Conservation (phyloP, 805 yeast genomes). For the Saccharomycopsis lassenensis region DNA sequence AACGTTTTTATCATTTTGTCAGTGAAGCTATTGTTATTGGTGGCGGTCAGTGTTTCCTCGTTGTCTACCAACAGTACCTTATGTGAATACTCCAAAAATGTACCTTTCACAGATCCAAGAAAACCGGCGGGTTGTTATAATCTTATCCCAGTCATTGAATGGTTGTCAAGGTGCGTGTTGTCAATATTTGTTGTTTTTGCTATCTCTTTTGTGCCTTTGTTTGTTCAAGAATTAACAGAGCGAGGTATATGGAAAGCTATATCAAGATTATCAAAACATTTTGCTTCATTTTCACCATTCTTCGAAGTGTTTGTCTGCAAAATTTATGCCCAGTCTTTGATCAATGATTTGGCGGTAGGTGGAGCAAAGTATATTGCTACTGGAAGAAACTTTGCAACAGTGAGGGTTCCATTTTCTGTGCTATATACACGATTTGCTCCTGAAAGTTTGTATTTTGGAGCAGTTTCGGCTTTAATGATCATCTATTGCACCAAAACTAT, state of each 20-base stretch:
- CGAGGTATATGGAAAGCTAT: slow-evolving; percentile 64
- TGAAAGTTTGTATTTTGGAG: slow-evolving; percentile 58
- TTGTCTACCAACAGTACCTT: slow-evolving; percentile 49
- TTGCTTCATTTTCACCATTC: slow-evolving; percentile 60
- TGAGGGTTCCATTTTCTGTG: slow-evolving; percentile 52
- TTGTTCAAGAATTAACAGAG: slow-evolving; percentile 69
- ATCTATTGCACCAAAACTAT: slow-evolving; percentile 46
- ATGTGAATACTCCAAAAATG: slow-evolving; percentile 48
- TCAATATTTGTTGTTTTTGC: slow-evolving; percentile 68
- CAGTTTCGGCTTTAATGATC: slow-evolving; percentile 38
- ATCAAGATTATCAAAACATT: slow-evolving; percentile 53
- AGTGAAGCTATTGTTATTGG: slow-evolving; percentile 48
- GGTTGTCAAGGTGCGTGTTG: slow-evolving; percentile 64
- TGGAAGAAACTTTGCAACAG: slow-evolving; percentile 74
- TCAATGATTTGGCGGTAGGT: slow-evolving; percentile 59
- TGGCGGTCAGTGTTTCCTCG: slow-evolving; percentile 50
- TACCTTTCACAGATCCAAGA: slow-evolving; percentile 51
- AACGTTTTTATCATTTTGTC: slow-evolving; percentile 66
- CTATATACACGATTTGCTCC: slow-evolving; percentile 61
- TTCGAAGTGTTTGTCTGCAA: slow-evolving; percentile 75
- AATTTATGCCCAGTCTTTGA: slow-evolving; percentile 60
- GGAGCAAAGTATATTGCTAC: slow-evolving; percentile 79
- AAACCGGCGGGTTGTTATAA: slow-evolving; percentile 63
- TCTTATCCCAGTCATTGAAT: slow-evolving; percentile 56
- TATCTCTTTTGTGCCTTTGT: slow-evolving; percentile 63